These are phyloP conservation scores for Stagonosporopsis vannaccii DNA, from an alignment of 2,329 filamentous ascomycete species.

Conservation along the genomic window DNA sequence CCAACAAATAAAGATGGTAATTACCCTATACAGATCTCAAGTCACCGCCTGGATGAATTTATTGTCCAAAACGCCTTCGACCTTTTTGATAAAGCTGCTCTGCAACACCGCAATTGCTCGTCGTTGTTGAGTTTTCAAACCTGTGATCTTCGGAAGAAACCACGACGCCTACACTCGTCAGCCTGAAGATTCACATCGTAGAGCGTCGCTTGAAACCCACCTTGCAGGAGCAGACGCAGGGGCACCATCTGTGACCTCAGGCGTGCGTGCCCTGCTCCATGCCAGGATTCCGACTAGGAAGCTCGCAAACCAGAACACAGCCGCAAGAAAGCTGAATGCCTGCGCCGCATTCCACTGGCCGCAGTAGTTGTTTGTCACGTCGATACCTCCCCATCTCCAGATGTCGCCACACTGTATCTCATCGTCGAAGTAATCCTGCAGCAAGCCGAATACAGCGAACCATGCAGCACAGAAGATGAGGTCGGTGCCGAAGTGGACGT, in stretches of 20 bases:
- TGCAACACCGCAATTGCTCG: no score
- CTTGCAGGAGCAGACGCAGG: conserved; percentile 1
- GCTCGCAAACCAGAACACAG: conserved; percentile 69
- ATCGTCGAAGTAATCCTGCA: conserved; percentile 37
- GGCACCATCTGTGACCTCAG: neutral
- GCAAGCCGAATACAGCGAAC: conserved; percentile 60
- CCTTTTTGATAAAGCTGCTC: neutral
- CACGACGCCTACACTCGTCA: conserved; percentile 2
- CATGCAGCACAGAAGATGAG: conserved; percentile 72
- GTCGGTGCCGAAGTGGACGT: conserved; percentile 75
- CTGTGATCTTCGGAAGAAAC: conserved; percentile 1
- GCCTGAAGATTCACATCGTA: neutral
- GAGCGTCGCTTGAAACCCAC: neutral
- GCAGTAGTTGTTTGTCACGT: conserved; percentile 57
- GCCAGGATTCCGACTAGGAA: conserved; percentile 23
- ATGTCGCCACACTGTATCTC: conserved; percentile 30
- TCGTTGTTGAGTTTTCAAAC: neutral
- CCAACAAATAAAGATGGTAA: neutral
- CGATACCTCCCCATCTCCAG: conserved; percentile 63
- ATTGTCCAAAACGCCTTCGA: neutral
- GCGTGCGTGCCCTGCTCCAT: neutral
- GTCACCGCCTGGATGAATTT: neutral
- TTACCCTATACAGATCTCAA: neutral
- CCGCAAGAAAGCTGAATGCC: conserved; percentile 75
- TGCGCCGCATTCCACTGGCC: conserved; percentile 73